Base-by-base conservation (phyloP, 192 early-diverging fungal species). In the Jimgerdemannia flammicorona region DNA sequence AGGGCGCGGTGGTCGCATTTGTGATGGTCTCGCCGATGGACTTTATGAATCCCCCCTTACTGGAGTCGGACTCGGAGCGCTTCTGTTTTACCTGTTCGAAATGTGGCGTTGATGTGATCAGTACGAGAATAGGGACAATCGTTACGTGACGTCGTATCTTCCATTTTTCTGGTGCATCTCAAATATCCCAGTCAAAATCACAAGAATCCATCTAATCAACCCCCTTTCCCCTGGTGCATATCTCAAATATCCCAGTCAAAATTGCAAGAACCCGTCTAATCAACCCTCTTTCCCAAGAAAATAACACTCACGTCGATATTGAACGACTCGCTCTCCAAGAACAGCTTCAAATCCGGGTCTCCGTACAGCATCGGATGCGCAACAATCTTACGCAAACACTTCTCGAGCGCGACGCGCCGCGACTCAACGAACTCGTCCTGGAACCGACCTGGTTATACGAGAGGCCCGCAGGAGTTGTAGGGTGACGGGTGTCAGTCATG, bases 401-500 rank as follows among this genome's bases (percentile, higher is more conserved):
- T 87, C 80, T 97, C 95, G 20, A 99, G 85, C 0, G 91, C 95
- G 43, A 88, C 85, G 3, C 96, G 87, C 11, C 97, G 88, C 54
- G 87, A 88, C 80, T 99, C 95, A 11, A 99, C 90, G 90, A 99
- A 99, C 72, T 97, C 96, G 79, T 97, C 94, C 77, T 96, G 92
- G 74, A 99, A 99, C 29, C 97, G 91, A 14, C 93, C 93, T 90
- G 44, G 43, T 19, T 64, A 40, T 19, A 59, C 49, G 49, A 29
- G 29, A 29, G 29, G 29, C 29, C 29, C 29, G 29, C 29, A 29
- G 29, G 29, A 29, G 29, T 29, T 29, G 29, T 29, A 29, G 29
- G 29, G 29, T 29, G 29, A 29, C 29, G 29, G 29, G 1, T 29
- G 29, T 29, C 29, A 29, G 42, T 14, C 40, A 72, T 18, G 43